Evolutionary conservation across 176 grass and related monocot species (phyloP), one percentile per base, ranked within the genome.

Genomic region (Triticum timopheevii): DNA sequence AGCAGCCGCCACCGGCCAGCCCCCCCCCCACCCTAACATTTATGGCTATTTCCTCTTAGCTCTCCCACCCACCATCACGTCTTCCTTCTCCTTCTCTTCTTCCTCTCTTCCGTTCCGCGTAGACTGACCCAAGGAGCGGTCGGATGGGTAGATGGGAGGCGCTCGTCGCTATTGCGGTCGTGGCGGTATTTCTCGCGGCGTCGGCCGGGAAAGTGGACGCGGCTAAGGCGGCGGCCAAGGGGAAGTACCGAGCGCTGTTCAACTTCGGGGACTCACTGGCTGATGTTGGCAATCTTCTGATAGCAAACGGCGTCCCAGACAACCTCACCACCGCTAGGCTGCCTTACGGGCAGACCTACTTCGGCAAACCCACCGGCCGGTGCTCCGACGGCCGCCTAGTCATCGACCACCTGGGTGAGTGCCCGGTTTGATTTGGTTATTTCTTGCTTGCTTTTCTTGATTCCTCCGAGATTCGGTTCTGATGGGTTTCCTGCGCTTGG

Each of bases 331-430:
- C 95, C 8, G 90, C 90, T 13, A 74, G 78, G 49, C 82, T 82
- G 25, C 92, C 95, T 10, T 97, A 97, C 82, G 95, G 92, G 54
- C 89, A 91, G 95, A 97, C 92, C 80, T 97, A 86, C 79, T 94
- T 94, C 39, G 88, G 86, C 31, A 86, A 58, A 44, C 65, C 92
- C 71, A 97, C 95, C 16, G 95, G 95, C 10, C 88, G 95, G 9
- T 97, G 95, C 86, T 97, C 95, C 80, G 95, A 97, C 67, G 95
- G 95, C 20, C 95, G 95, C 83, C 86, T 94, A 79, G 92, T 97
- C 77, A 71, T 97, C 54, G 95, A 97, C 89, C 93, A 94, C 89
- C 82, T 97, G 30, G 92, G 94, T 82, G n/a, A 81, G 92, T 77
- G 49, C 50, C 20, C 17, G 7, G 19, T 30, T 38, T 15, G 35